These are phyloP conservation scores for Fusarium coffeatum DNA, from an alignment of 2,329 filamentous ascomycete genomes.

Conservation along the genomic window DNA sequence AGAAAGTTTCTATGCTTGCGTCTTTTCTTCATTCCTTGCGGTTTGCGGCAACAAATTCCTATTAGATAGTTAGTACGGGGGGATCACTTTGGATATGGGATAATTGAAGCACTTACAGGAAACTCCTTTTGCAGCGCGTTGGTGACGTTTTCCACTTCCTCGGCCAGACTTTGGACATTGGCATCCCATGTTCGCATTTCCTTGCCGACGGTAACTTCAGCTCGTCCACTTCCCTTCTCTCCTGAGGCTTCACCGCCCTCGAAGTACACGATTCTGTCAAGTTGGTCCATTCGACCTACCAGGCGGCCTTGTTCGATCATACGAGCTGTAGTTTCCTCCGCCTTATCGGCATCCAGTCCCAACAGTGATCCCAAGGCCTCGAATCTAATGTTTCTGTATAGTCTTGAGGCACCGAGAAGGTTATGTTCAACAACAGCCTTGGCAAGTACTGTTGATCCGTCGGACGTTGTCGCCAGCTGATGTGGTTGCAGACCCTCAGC, in stretches of 20 bases:
- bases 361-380: constrained; percentile 81
- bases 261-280: constrained; percentile 89
- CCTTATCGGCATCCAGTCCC: constrained; percentile 81
- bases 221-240: constrained; percentile 74
- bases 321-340: constrained; percentile 88
- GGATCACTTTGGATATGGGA: neutral
- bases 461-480: constrained; percentile 88
- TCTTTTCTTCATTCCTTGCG: constrained; percentile 53
- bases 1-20: constrained; percentile 32
- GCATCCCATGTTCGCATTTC: constrained; percentile 89
- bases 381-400: constrained; percentile 82
- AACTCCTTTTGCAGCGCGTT: constrained; percentile 84
- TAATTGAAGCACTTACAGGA: constrained; percentile 62
- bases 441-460: constrained; percentile 91
- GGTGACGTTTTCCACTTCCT: constrained; percentile 89
- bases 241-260: constrained; percentile 78
- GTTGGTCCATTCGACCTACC: constrained; percentile 91
- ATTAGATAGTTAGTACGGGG: constrained; percentile 18
- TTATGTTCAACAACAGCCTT: constrained; percentile 98
- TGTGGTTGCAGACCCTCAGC: constrained; percentile 83
- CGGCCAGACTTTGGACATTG: constrained; percentile 85
- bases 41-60: constrained; percentile 69
- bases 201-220: constrained; percentile 71
- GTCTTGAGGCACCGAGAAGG: constrained; percentile 82
- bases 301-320: constrained; percentile 97